Conservation (phyloP, 78 protist genomes). For the Chrysochromulina parva region DNA sequence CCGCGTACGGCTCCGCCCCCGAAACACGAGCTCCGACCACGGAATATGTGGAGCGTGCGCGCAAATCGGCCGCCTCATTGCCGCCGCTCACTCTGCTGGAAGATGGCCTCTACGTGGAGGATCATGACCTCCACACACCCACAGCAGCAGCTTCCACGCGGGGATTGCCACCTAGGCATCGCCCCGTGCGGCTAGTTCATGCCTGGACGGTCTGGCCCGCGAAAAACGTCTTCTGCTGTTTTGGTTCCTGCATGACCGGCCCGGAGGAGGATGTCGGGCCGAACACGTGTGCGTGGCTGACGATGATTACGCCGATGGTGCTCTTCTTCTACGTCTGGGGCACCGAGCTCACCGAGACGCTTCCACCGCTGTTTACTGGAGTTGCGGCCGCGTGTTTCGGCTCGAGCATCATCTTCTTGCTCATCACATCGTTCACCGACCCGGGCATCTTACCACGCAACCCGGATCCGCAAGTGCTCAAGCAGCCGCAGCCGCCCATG, state of each 20-base stretch:
- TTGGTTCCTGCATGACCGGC: not conserved
- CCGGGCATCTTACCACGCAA: slow-evolving; percentile 45
- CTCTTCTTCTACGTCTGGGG: not conserved
- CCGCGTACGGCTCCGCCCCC: too few relatives aligned
- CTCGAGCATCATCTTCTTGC: not conserved
- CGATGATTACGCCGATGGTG: not conserved
- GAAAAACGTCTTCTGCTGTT: not conserved
- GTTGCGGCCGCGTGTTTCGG: not conserved
- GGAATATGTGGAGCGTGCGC: too few relatives aligned
- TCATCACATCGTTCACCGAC: slow-evolving; percentile 18
- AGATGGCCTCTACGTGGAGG: too few relatives aligned
- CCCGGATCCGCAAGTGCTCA: too few relatives aligned
- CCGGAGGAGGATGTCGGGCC: not conserved
- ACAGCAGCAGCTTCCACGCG: too few relatives aligned
- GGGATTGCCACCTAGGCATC: too few relatives aligned
- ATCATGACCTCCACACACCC: too few relatives aligned
- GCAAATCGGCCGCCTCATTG: too few relatives aligned
- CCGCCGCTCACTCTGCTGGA: too few relatives aligned
- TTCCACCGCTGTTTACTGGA: too few relatives aligned
- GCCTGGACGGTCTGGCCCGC: not conserved
- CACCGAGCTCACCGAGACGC: too few relatives aligned
- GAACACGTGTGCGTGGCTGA: not conserved
- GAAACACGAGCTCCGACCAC: too few relatives aligned
- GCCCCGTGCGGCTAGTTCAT: not conserved
- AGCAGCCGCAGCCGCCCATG: not conserved